Evolutionary conservation across 257 asterid genomes (phyloP).

Genomic region (Coffea eugenioides): DNA sequence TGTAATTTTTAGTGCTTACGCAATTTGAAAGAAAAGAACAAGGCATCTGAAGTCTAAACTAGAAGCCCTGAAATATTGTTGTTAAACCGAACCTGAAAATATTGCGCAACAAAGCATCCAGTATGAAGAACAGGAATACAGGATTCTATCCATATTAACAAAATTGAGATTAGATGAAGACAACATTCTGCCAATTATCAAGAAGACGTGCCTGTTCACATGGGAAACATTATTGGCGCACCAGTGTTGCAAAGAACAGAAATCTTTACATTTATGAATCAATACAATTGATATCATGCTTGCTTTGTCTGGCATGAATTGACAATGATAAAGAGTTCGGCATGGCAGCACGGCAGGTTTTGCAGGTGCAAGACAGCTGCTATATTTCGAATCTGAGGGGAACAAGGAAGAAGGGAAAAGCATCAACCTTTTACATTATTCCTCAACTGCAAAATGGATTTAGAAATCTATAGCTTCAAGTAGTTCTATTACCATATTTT

Average conservation of each 20-base stretch:
- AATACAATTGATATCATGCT: background rate
- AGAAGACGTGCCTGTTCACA: background rate
- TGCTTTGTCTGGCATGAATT: background rate
- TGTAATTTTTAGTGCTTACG: too few relatives aligned
- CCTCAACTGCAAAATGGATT: background rate
- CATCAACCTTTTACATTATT: background rate
- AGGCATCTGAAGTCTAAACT: too few relatives aligned
- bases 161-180: background rate
- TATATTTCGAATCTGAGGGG: slow-evolving; percentile 6
- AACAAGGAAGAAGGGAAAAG: background rate
- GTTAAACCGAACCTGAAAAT: too few relatives aligned
- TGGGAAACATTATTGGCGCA: background rate
- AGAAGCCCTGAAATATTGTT: too few relatives aligned
- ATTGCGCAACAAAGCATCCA: background rate
- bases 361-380: background rate
- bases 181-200: background rate
- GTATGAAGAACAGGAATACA: background rate
- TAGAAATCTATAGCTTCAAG: background rate
- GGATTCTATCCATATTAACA: background rate
- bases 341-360: background rate
- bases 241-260: background rate
- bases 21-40: too few relatives aligned
- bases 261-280: background rate
- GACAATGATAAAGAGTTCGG: background rate
- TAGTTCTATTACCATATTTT: slow-evolving; percentile 24